Conservation (phyloP, 23 red algal genomes). For the Gracilaria vermiculophylla region DNA sequence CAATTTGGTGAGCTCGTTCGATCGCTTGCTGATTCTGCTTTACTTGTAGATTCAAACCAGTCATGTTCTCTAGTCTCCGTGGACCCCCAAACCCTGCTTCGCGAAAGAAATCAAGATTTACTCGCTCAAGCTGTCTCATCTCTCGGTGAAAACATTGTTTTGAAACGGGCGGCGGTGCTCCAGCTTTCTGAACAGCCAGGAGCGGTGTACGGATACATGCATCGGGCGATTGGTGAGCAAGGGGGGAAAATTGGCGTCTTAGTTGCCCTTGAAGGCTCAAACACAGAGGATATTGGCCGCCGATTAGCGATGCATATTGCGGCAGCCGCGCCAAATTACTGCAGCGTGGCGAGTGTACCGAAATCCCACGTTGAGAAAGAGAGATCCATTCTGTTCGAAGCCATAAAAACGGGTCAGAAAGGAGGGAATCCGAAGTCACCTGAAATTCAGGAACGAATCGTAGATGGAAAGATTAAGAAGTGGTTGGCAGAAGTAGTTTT, state of each 20-base stretch:
- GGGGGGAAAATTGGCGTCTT: slow-evolving; percentile 64
- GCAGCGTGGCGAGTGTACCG: slow-evolving; percentile 13
- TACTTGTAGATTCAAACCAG: background rate
- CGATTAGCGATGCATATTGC: slow-evolving; percentile 68
- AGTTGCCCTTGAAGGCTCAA: slow-evolving; percentile 43
- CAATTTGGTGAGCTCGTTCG: slow-evolving; percentile 43
- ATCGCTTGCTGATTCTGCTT: slow-evolving; percentile 21
- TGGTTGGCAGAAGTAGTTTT: slow-evolving; percentile 47
- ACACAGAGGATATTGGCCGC: background rate
- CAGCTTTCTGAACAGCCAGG: background rate
- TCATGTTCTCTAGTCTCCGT: background rate
- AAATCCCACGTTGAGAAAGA: slow-evolving; percentile 35
- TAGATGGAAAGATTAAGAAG: slow-evolving; percentile 38
- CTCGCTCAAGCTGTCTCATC: slow-evolving; percentile 27
- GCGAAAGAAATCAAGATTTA: slow-evolving; percentile 5
- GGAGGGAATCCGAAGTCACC: background rate
- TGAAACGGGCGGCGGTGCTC: slow-evolving; percentile 30
- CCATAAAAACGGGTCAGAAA: slow-evolving; percentile 8
- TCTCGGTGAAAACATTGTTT: slow-evolving; percentile 64
- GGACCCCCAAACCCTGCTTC: background rate
- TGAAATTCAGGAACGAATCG: slow-evolving; percentile 19
- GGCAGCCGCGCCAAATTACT: slow-evolving; percentile 48
- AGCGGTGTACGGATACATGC: slow-evolving; percentile 36
- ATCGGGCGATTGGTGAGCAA: slow-evolving; percentile 5
- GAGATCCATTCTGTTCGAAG: slow-evolving; percentile 25